phyloP scores from a whole-genome alignment of 2,329 filamentous ascomycete genomes.

The Dendrostoma leiphaemia region DNA sequence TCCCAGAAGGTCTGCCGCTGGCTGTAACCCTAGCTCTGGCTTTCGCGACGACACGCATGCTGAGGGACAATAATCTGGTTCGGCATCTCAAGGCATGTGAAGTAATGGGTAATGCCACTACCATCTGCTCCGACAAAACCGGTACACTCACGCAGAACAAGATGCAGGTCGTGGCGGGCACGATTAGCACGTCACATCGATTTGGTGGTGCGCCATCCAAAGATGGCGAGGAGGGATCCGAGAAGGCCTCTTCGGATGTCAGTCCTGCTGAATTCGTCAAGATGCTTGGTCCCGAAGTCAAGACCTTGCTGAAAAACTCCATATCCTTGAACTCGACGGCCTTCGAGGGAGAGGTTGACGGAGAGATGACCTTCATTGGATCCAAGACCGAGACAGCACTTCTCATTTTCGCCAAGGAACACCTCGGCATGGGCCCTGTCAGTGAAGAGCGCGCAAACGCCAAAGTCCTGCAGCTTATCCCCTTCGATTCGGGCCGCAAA shows the following conservation, averaged over 20 bases:
- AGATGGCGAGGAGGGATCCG: constrained; percentile 17
- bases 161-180: constrained; percentile 65
- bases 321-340: constrained; percentile 70
- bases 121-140: constrained; percentile 68
- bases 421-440: constrained; percentile 66
- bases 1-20: constrained; percentile 73
- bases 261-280: constrained; percentile 45
- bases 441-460: constrained; percentile 56
- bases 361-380: constrained; percentile 65
- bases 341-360: constrained; percentile 72
- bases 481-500: constrained; percentile 74
- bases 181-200: constrained; percentile 52
- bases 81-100: constrained; percentile 75
- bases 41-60: constrained; percentile 75
- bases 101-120: constrained; percentile 77
- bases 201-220: constrained; percentile 43
- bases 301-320: constrained; percentile 56
- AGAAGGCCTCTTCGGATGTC: constrained; percentile 28
- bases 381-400: constrained; percentile 77
- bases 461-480: constrained; percentile 63
- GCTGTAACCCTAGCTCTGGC: constrained; percentile 76
- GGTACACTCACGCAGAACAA: constrained; percentile 67
- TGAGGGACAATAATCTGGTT: constrained; percentile 75
- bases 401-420: constrained; percentile 65
- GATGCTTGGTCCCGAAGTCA: constrained; percentile 44